phyloP scores from a whole-genome alignment of 257 asterid genomes.

The Solanum dulcamara region DNA sequence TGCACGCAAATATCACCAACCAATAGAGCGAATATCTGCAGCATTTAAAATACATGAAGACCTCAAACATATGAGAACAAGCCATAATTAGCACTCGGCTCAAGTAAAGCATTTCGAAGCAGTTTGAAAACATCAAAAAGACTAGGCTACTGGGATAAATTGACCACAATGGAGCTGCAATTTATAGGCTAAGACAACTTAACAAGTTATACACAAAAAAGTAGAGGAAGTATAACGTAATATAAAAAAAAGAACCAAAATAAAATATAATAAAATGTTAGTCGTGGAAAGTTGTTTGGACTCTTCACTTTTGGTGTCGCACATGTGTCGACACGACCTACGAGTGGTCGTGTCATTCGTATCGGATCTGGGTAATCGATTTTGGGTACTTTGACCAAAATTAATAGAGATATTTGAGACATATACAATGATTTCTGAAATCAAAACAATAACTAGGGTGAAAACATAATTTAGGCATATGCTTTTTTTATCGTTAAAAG shows the following conservation, averaged over 20 bases:
- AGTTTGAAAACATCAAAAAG: neutral
- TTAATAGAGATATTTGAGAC: neutral
- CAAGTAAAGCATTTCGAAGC: neutral
- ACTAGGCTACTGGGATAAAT: neutral
- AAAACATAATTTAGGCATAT: neutral
- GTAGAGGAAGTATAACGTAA: neutral
- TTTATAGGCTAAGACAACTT: neutral
- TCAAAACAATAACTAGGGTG: neutral
- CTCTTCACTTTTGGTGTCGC: neutral
- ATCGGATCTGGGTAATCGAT: neutral
- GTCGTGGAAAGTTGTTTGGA: neutral
- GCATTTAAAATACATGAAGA: neutral
- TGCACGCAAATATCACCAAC: slow-evolving; percentile 88
- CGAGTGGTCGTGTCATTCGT: neutral
- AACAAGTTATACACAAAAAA: neutral
- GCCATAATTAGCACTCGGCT: neutral
- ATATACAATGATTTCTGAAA: neutral
- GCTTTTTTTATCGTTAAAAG: neutral
- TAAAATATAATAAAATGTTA: neutral
- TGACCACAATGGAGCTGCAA: neutral
- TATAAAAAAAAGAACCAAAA: neutral
- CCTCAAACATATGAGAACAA: neutral
- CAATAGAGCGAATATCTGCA: slow-evolving; percentile 86
- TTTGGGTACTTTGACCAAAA: neutral
- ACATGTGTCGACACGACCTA: neutral